A percentile compares a stretch with the other conserved stretches of the same genome.
Conservation (phyloP, 1,284 basidiomycete species). For the Sphaerobolus stellatus region DNA sequence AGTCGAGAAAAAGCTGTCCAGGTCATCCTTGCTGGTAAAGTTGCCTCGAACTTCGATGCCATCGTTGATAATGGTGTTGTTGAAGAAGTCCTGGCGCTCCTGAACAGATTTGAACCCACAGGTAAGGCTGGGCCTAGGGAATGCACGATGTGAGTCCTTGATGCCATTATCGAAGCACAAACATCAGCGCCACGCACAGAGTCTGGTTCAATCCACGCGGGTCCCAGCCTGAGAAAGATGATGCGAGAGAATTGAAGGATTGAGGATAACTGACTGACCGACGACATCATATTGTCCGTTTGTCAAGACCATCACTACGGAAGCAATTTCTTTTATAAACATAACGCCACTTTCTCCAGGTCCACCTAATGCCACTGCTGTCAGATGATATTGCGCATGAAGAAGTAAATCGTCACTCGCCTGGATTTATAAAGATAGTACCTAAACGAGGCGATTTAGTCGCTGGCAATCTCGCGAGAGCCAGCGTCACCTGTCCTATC, state of each 20-base stretch:
- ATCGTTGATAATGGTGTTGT: neutral
- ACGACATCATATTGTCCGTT: constrained; percentile 7
- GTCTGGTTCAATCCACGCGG: constrained; percentile 19
- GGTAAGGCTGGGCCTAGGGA: neutral
- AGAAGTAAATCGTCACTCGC: neutral
- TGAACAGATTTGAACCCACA: neutral
- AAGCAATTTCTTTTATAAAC: neutral
- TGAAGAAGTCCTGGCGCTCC: neutral
- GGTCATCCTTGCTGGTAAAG: constrained; percentile 6
- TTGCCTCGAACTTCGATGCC: constrained; percentile 8
- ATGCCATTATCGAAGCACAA: too few relatives aligned
- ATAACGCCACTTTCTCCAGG: constrained; percentile 11
- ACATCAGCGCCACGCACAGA: too few relatives aligned
- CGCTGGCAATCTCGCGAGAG: constrained; percentile 4
- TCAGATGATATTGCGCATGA: neutral
- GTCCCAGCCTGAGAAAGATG: constrained; percentile 15
- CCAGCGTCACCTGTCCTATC: neutral
- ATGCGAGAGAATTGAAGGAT: neutral
- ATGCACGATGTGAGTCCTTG: neutral
- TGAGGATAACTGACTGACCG: neutral
- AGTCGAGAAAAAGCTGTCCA: constrained; percentile 9
- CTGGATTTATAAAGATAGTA: constrained; percentile 11
- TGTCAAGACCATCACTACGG: neutral
- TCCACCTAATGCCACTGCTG: neutral
- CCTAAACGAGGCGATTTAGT: neutral